Base-by-base conservation (phyloP, 176 grass and related monocot genomes). In the Miscanthus lutarioriparius region DNA sequence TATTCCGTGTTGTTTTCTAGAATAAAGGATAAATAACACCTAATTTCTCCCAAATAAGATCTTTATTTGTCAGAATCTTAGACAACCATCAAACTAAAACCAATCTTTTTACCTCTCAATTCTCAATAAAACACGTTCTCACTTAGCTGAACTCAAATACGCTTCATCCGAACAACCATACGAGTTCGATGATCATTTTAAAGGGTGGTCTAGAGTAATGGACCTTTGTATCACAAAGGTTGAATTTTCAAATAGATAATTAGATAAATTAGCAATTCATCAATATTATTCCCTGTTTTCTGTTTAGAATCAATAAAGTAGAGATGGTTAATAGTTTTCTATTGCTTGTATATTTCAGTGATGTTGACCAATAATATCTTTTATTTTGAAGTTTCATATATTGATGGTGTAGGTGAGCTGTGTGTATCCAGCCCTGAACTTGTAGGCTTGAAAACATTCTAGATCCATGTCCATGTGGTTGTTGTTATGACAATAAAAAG, bases 381-480 rank as follows among this genome's bases (percentile, higher is more conserved):
- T 62, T 62, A 10, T 26, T 26, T 11, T 26, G n/a, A 26, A 62
- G 10, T 62, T 62, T 70, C 28, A 40, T 49, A 23, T 48, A 80
- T 40, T 54, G 7, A 66, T 23, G 56, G 16, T 38, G 7, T 75
- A 7, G 7, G 25, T 44, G 33, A 15, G 44, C 20, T 73, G 2
- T 72, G 32, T 49, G 13, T 58, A 39, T 27, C 3, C 0, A 19
- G n/a, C 4, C 83, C 43, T 70, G 35, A 61, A 62, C 56, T 35
- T 32, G 16, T 51, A 78, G 35, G 1, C 6, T n/a, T 27, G 22
- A 63, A 83, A 41, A 25, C 20, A 66, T 38, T 30, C 4, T 78
- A 56, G 37, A 82, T 74, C 75, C 33, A 74, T 88, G 32, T 36
- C 58, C 45, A 53, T 80, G 37, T 40, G 30, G 32, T 23, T 49